Evolutionary conservation across 352 stramenopile genomes (phyloP).

Genomic region (Phytophthora citrophthora): DNA sequence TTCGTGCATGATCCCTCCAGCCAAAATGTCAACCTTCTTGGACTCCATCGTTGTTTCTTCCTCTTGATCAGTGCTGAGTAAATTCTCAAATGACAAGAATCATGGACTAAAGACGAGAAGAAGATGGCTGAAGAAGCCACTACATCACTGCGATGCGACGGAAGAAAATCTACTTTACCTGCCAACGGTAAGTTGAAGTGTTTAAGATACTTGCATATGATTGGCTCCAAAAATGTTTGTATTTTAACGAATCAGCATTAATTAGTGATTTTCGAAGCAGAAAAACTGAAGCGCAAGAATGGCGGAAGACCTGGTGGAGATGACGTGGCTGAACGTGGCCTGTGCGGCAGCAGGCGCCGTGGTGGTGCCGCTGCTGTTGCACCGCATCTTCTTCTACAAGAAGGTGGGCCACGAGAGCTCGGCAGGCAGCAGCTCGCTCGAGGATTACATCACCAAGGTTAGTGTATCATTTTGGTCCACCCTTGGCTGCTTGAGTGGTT

Average conservation of each 20-base stretch:
- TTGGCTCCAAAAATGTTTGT: background rate
- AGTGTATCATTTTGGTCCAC: background rate
- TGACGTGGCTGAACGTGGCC: constrained; percentile 48
- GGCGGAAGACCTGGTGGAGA: constrained; percentile 30
- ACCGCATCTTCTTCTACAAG: constrained; percentile 59
- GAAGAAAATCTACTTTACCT: background rate
- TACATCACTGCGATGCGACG: constrained; percentile 26
- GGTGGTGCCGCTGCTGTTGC: constrained; percentile 58
- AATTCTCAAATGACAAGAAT: constrained; percentile 27
- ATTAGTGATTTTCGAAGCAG: constrained; percentile 15
- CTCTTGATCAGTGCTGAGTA: background rate
- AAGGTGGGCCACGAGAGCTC: constrained; percentile 36
- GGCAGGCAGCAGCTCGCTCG: constrained; percentile 46
- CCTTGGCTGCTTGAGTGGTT: background rate
- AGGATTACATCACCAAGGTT: constrained; percentile 67
- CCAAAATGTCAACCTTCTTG: constrained; percentile 61
- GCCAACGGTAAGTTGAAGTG: constrained; percentile 30
- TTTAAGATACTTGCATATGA: background rate
- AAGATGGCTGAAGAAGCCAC: constrained; percentile 17
- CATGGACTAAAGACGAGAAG: background rate
- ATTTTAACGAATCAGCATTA: constrained; percentile 18
- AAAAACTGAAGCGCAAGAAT: constrained; percentile 18
- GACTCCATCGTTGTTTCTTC: constrained; percentile 23
- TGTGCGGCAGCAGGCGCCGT: constrained; percentile 40
- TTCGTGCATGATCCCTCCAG: constrained; percentile 90